Evolutionary conservation across 2,329 filamentous ascomycete species (phyloP).

Genomic region (Fusarium penzigii): DNA sequence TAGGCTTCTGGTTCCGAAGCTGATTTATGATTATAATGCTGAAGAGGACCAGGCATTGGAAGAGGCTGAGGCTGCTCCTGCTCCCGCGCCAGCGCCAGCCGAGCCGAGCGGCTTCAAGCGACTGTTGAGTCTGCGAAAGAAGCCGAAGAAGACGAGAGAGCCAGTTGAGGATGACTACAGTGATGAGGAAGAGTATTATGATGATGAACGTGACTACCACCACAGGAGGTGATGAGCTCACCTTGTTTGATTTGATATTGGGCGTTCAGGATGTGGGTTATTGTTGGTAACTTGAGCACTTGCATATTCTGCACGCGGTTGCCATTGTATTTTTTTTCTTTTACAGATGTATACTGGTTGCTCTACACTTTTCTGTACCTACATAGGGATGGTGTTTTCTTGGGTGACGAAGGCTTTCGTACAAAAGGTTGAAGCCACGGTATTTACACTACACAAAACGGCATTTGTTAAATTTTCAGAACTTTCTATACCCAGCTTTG

Average conservation of each 20-base stretch:
- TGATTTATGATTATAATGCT: slow-evolving; percentile 60
- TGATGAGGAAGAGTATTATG: slow-evolving; percentile 27
- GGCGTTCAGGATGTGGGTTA: slow-evolving; percentile 5
- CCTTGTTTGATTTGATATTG: slow-evolving; percentile 4
- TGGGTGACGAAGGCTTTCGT: too few species aligned
- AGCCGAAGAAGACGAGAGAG: slow-evolving; percentile 24
- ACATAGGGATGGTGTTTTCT: too few species aligned
- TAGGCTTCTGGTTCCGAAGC: slow-evolving; percentile 77
- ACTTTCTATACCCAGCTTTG: too few species aligned
- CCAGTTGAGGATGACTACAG: slow-evolving; percentile 27
- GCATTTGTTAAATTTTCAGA: too few species aligned
- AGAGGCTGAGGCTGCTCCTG: slow-evolving; percentile 27
- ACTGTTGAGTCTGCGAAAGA: slow-evolving; percentile 47
- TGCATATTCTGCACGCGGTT: neutral
- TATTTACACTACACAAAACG: too few species aligned
- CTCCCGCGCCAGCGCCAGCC: slow-evolving; percentile 17
- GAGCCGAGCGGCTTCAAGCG: slow-evolving; percentile 44
- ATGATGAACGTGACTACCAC: slow-evolving; percentile 23
- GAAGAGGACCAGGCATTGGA: slow-evolving; percentile 44
- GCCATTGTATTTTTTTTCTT: neutral
- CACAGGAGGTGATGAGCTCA: slow-evolving; percentile 13
- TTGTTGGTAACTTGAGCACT: neutral
- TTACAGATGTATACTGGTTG: too few species aligned
- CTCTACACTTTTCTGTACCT: too few species aligned
- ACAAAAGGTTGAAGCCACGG: too few species aligned